phyloP scores from a whole-genome alignment of 192 early-diverging fungal species.

The Gaertneriomyces semiglobifer region DNA sequence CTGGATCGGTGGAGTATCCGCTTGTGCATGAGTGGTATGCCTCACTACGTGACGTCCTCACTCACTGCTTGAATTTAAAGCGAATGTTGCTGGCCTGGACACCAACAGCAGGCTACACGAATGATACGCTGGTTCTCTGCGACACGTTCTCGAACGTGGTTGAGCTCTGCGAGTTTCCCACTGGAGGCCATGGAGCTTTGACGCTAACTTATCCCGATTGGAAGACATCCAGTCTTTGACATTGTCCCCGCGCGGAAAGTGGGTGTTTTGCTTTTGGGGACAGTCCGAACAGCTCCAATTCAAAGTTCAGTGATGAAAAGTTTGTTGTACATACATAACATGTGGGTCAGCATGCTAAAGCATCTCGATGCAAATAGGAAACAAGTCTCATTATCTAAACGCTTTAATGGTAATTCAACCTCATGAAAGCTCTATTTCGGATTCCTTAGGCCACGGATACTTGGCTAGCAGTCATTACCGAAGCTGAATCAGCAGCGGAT shows the following conservation, averaged over 20 bases:
- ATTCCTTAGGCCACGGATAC: slow-evolving; percentile 5
- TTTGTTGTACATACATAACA: not conserved
- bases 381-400: not conserved
- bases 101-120: not conserved
- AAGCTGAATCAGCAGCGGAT: slow-evolving; percentile 8
- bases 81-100: not conserved
- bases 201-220: not conserved
- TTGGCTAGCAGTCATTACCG: slow-evolving; percentile 15
- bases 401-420: no score
- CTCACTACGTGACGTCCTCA: not conserved
- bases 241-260: not conserved
- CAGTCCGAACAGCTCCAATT: not conserved
- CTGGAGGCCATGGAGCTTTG: not conserved
- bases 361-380: not conserved
- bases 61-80: not conserved
- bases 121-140: not conserved
- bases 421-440: no score
- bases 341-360: not conserved
- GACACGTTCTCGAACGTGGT: not conserved
- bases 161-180: slow-evolving; percentile 3
- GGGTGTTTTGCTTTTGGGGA: slow-evolving; percentile 3
- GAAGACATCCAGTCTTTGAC: not conserved
- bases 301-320: not conserved
- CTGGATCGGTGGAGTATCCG: not conserved
- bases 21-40: not conserved